Evolutionary conservation across 257 asterid genomes (phyloP).

Genomic region (Solanum pinnatisectum): DNA sequence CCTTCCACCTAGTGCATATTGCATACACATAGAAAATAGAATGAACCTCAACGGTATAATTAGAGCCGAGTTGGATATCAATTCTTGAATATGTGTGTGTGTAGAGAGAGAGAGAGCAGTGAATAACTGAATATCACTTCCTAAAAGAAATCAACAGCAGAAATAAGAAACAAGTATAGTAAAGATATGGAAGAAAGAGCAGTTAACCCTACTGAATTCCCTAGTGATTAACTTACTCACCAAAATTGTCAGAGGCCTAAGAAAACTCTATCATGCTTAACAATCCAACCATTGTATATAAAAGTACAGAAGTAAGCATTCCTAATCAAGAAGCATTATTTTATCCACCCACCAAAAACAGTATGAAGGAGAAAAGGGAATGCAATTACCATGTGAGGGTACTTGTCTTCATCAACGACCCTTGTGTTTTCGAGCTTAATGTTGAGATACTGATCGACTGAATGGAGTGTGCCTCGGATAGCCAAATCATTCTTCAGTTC

Average conservation of each 20-base stretch:
- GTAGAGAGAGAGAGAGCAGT: background rate
- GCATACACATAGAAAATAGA: background rate
- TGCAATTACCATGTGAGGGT: slow-evolving; percentile 76
- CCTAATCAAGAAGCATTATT: background rate
- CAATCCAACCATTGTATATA: background rate
- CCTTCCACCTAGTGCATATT: background rate
- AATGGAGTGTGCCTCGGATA: slow-evolving; percentile 80
- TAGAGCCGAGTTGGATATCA: background rate
- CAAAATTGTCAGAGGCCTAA: background rate
- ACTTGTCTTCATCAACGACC: slow-evolving; percentile 93
- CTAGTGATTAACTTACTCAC: background rate
- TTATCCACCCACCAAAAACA: background rate
- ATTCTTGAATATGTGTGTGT: background rate
- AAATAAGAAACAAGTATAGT: background rate
- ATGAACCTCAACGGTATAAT: background rate
- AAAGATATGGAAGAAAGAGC: background rate
- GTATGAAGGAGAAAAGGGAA: background rate
- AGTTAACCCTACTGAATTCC: background rate
- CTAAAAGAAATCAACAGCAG: background rate
- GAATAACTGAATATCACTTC: background rate
- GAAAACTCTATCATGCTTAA: background rate
- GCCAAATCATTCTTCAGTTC: slow-evolving; percentile 97
- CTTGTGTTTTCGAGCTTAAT: slow-evolving; percentile 89
- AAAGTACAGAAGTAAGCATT: background rate
- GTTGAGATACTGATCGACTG: slow-evolving; percentile 95